phyloP scores from a whole-genome alignment of 441 rosid species.

The Aquilaria agallochum region DNA sequence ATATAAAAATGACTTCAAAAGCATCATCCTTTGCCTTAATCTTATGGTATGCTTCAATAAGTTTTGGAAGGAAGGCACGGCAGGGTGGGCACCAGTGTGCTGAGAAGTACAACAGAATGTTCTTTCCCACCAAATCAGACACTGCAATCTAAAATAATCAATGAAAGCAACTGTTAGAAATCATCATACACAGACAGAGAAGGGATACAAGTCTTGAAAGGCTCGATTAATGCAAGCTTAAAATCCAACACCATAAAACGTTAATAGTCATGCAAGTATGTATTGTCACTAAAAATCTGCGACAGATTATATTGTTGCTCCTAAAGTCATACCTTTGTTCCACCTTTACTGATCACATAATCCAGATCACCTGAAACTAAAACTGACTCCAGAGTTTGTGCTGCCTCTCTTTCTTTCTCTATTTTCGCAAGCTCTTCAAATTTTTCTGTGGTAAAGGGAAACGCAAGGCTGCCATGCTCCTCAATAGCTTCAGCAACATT shows the following conservation, averaged over 20 bases:
- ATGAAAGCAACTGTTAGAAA: not conserved
- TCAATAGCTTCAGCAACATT: constrained; percentile 68
- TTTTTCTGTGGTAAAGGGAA: constrained; percentile 73
- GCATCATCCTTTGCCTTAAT: constrained; percentile 56
- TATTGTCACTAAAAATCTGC: not conserved
- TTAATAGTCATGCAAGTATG: not conserved
- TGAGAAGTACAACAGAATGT: constrained; percentile 69
- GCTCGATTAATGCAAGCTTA: not conserved
- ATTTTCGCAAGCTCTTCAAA: constrained; percentile 60
- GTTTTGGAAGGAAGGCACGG: constrained; percentile 64
- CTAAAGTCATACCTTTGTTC: constrained; percentile 41
- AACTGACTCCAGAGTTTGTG: constrained; percentile 70
- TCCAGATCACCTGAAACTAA: constrained; percentile 54
- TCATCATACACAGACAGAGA: not conserved
- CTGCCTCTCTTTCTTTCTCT: constrained; percentile 49
- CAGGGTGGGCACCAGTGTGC: constrained; percentile 90
- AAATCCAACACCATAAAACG: not conserved
- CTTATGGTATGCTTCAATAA: constrained; percentile 48
- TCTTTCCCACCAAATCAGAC: constrained; percentile 63
- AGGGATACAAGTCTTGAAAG: not conserved
- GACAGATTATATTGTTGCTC: not conserved
- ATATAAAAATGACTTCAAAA: constrained; percentile 70
- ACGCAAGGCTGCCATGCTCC: constrained; percentile 57
- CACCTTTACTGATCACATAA: constrained; percentile 63
- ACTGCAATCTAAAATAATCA: constrained; percentile 45